These are phyloP conservation scores for Lasiosphaeriaceae sp. DNA, from an alignment of 495 filamentous ascomycete species.

Conservation along the genomic window DNA sequence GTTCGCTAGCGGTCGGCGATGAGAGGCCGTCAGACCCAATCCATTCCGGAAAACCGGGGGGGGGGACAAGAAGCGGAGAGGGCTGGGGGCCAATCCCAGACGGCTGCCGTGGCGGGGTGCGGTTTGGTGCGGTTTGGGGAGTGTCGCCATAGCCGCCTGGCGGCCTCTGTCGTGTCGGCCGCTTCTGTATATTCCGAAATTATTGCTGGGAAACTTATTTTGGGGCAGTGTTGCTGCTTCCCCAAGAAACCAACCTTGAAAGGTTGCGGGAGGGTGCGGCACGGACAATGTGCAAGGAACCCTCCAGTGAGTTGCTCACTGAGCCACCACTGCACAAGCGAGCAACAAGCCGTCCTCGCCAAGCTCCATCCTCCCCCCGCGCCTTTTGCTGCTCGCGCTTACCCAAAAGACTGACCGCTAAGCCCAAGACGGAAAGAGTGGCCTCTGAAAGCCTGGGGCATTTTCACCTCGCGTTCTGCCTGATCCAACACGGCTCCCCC, in stretches of 20 bases:
- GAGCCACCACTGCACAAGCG: too few species aligned
- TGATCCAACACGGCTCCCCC: constrained; percentile 6
- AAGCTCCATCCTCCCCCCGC: too few species aligned
- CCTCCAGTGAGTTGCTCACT: too few species aligned
- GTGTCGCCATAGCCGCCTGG: constrained; percentile 21
- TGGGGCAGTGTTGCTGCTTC: background rate
- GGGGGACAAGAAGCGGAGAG: background rate
- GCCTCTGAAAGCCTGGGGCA: background rate
- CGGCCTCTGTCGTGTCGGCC: constrained; percentile 16
- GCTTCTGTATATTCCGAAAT: background rate
- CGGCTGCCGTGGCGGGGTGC: background rate
- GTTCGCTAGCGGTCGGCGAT: background rate
- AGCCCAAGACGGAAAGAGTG: background rate
- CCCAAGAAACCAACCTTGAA: too few species aligned
- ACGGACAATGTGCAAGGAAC: too few species aligned
- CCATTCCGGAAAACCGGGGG: background rate
- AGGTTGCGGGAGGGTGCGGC: too few species aligned
- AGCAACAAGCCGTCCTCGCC: too few species aligned
- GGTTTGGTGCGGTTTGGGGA: background rate
- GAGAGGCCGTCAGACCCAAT: constrained; percentile 2
- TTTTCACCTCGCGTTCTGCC: constrained; percentile 20
- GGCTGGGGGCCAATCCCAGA: background rate
- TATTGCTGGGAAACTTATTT: too few species aligned
- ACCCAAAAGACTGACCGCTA: background rate
- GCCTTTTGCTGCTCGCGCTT: background rate